Conservation (phyloP, 2,329 filamentous ascomycete genomes). For the Colletotrichum liaoningense region DNA sequence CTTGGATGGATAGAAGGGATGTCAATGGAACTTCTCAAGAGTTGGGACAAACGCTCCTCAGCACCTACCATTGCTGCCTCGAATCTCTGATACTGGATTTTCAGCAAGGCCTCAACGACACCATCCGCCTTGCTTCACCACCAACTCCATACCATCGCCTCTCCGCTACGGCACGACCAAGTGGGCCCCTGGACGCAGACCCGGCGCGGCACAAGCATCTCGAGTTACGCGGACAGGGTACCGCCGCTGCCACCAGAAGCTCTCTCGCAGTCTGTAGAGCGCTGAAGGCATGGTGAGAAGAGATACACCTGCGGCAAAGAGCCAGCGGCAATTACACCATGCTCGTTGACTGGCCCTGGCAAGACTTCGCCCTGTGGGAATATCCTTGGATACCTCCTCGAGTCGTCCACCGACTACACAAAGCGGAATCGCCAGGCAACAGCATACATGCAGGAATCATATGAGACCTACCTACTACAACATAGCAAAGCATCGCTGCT, state of each 20-base stretch:
- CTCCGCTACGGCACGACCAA: constrained; percentile 6
- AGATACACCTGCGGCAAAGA: neutral
- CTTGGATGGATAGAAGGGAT: neutral
- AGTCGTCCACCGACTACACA: neutral
- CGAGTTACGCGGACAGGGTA: constrained; percentile 27
- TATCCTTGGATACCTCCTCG: constrained; percentile 7
- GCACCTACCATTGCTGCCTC: neutral
- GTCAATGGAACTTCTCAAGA: neutral
- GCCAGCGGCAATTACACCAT: neutral
- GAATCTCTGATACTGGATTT: neutral
- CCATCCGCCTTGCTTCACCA: neutral
- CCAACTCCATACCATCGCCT: neutral
- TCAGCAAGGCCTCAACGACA: neutral
- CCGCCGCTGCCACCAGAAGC: constrained; percentile 13
- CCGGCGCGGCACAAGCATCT: constrained; percentile 14
- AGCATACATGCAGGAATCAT: constrained; percentile 27
- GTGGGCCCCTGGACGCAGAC: constrained; percentile 1
- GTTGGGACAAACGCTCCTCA: neutral
- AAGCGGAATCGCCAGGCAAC: constrained; percentile 17
- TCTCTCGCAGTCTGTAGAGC: neutral
- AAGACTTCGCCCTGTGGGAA: neutral
- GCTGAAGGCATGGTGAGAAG: neutral
- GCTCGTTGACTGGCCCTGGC: neutral
- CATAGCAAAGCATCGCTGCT: neutral
- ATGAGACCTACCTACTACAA: constrained; percentile 11